Base-by-base conservation (phyloP, 2,329 filamentous ascomycete genomes). In the Drechmeria coniospora region DNA sequence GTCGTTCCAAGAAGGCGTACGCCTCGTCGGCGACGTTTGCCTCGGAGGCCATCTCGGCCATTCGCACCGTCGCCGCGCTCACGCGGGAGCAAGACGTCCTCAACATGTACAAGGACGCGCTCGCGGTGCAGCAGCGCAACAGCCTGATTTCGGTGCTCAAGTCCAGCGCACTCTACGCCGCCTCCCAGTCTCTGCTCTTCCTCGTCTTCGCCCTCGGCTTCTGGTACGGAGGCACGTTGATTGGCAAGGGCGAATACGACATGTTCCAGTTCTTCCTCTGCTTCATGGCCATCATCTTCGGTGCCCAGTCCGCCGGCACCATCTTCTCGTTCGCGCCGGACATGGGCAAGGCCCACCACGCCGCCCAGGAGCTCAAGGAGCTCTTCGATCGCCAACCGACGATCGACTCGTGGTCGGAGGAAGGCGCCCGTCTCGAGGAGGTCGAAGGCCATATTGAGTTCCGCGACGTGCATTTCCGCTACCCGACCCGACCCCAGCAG, bases 251-350 rank as follows among this genome's bases (percentile, higher is more conserved):
- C 26, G 79, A 92, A 47, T 87, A 90, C 50, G 51, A 55, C 38
- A 65, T 83, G 43, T 87, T 87, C 51, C 78, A 86, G 40, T 95
- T 95, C 65, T 95, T 94, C 56, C 63, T 93, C 25, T 84, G 81
- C 44, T 94, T 93, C 56, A 74, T 77, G 34, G 68, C 83, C 25
- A 70, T 95, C 42, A 79, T 94, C 43, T 94, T 92, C 44, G 83
- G 86, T 30, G 79, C 84, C 0, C 87, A 95, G 51, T 90, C 84
- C 4, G 87, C 87, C 2, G 87, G 87, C 6, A 79, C 75, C 10
- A 77, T 87, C 44, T 94, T 90, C 61, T 83, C 74, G 5, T 93
- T 87, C 49, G 82, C 82, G 1, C 82, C 84, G 1, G 83, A 93
- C 39, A 92, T 92, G 79, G 78, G 82, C 37, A 92, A 95, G 56